Conservation (phyloP, 805 yeast species). For the Wickerhamomyces queroliae region DNA sequence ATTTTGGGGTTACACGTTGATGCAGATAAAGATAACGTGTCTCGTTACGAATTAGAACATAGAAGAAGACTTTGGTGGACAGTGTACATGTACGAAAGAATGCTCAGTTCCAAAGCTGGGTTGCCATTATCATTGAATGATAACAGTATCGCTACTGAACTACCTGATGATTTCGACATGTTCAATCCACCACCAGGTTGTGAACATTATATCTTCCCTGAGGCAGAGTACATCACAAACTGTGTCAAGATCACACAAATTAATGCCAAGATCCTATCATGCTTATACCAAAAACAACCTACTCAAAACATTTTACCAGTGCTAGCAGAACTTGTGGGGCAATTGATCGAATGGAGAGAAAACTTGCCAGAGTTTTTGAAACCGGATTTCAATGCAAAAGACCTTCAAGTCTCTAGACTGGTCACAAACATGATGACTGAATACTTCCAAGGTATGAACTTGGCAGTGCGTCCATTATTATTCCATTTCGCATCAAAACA, state of each 20-base stretch:
- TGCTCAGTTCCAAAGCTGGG: conserved; percentile 80
- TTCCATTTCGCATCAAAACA: conserved; percentile 73
- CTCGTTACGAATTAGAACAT: conserved; percentile 72
- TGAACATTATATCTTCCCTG: conserved; percentile 67
- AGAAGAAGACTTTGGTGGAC: conserved; percentile 86
- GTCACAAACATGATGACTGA: conserved; percentile 76
- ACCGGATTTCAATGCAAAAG: conserved; percentile 52
- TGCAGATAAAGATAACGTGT: conserved; percentile 62
- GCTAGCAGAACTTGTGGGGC: conserved; percentile 62
- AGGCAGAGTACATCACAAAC: conserved; percentile 69
- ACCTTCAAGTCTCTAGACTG: conserved; percentile 53
- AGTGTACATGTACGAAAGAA: conserved; percentile 74
- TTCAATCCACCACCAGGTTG: conserved; percentile 53
- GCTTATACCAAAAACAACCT: conserved; percentile 70
- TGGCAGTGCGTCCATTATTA: conserved; percentile 71
- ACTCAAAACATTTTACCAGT: conserved; percentile 70
- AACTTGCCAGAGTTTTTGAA: conserved; percentile 57
- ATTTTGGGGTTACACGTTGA: conserved; percentile 80
- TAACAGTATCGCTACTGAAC: conserved; percentile 72
- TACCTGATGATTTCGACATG: conserved; percentile 70
- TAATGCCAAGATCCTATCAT: conserved; percentile 65
- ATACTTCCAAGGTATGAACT: conserved; percentile 75
- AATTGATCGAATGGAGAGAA: conserved; percentile 62
- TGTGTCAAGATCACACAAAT: conserved; percentile 77
- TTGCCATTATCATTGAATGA: conserved; percentile 74